Evolutionary conservation across 163 green algal species (phyloP), one percentile per base, ranked within the genome.

Genomic region (Chlorella variabilis): DNA sequence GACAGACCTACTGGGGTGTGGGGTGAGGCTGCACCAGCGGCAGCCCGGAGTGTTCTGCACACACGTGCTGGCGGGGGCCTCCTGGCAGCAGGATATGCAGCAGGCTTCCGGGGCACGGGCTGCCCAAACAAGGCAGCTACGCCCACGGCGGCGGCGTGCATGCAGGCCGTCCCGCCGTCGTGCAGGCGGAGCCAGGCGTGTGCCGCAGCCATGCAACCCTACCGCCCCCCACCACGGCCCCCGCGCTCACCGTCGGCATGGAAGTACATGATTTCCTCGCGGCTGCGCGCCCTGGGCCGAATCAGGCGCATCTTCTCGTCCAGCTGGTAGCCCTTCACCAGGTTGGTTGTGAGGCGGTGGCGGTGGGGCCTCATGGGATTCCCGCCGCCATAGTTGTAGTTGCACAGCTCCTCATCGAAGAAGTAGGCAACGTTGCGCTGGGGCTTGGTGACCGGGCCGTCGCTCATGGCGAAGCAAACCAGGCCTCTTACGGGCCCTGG

Each of bases 301-400:
- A 96, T 86, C 21, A 98, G 80, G 29, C 87, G 82, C 90, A 98
- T 91, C 77, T 93, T 85, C 21, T 91, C 89, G 23, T 87, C 86
- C 39, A 98, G 85, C 23, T 89, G 88, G 83, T 98, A 98, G 75
- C 91, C 92, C 51, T 93, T 86, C 54, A 98, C 89, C 49, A 98
- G 85, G 58, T 90, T 93, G 77, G 95, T 94, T 11, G 93, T 94
- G 70, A 98, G 89, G 49, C 93, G 90, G 48, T 94, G 92, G 13
- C 95, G 83, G 87, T 98, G 95, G 11, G 95, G 95, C 2, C 95
- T 89, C 95, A 98, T 98, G 20, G 94, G 95, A 85, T 98, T 97
- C 76, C 84, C 89, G 34, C 91, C 91, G 65, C 92, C 92, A 88
- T 94, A 96, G 81, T 90, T 95, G 80, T 93, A 96, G 85, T 89